phyloP scores from a whole-genome alignment of 1,284 basidiomycete genomes.

The Schizopora paradoxa region DNA sequence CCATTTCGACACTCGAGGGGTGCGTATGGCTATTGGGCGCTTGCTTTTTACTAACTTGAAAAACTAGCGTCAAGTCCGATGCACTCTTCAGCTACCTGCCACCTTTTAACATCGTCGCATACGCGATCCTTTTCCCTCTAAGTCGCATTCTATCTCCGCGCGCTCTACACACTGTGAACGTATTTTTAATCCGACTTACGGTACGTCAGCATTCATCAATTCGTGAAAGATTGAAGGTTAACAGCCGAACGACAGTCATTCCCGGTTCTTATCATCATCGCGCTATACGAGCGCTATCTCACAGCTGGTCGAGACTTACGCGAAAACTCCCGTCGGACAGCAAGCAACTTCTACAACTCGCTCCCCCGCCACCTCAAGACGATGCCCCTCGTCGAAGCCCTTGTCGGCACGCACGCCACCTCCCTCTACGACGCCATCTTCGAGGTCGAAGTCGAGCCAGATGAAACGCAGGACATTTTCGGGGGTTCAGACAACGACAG shows the following conservation, averaged over 20 bases:
- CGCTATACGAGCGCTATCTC: slow-evolving; percentile 74
- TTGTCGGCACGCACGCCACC: slow-evolving; percentile 59
- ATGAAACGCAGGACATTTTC: slow-evolving; percentile 32
- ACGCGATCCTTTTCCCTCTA: slow-evolving; percentile 70
- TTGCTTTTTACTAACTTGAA: slow-evolving; percentile 9
- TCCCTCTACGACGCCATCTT: slow-evolving; percentile 74
- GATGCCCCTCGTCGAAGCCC: slow-evolving; percentile 65
- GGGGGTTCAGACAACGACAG: slow-evolving; percentile 44
- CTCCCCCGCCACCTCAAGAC: slow-evolving; percentile 66
- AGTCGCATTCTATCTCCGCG: slow-evolving; percentile 69
- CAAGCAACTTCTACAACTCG: slow-evolving; percentile 52
- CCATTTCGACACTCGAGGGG: slow-evolving; percentile 87
- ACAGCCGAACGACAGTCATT: slow-evolving; percentile 45
- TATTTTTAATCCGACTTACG: slow-evolving; percentile 77
- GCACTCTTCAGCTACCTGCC: slow-evolving; percentile 89
- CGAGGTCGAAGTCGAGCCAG: slow-evolving; percentile 54
- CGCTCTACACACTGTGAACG: slow-evolving; percentile 72
- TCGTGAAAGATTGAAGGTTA: not conserved
- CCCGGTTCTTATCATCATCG: slow-evolving; percentile 74
- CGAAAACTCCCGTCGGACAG: slow-evolving; percentile 44
- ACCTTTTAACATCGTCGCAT: slow-evolving; percentile 79
- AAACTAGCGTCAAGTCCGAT: slow-evolving; percentile 68
- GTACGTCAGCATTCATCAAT: slow-evolving; percentile 28
- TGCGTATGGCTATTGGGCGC: slow-evolving; percentile 23
- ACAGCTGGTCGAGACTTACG: slow-evolving; percentile 44